Base-by-base conservation (phyloP, 306 rosid species). In the Dryas octopetala region DNA sequence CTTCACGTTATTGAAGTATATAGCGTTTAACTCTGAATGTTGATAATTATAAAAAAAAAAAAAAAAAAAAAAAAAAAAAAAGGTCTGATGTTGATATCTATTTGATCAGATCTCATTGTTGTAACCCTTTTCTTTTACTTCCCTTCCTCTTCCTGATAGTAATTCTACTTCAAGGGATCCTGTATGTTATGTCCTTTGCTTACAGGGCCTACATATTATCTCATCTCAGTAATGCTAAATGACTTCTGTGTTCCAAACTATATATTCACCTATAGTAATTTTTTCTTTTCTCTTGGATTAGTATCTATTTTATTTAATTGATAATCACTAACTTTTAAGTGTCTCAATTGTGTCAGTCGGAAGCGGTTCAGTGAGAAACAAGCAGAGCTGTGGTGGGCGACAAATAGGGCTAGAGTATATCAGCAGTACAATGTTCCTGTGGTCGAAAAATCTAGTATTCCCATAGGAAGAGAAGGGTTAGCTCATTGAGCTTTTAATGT, bases 361-460 rank as follows among this genome's bases (percentile, higher is more conserved):
- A 91, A 89, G 81, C 84, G 90, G 76, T 91, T 91, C 77, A 89
- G 95, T 44, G 92, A 91, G 89, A 91, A 88, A 79, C 88, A 91
- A 82, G 91, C 95, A 66, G 97, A 91, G 79, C 91, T 84, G 76
- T 89, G 95, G 92, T 91, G 97, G 97, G 85, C 92, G 4, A 91
- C 76, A 79, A 91, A 91, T 74, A 85, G 92, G 2, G 71, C 81
- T 38, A 86, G 92, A 73, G 97, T 91, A 28, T 86, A 89, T 40
- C 89, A 87, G 75, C 86, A 83, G 63, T 91, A 89, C 78, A 85
- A 89, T 19, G 95, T 88, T 61, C 92, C 85, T 48, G 78, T 84
- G 83, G 74, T 75, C 43, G 92, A 89, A 85, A 89, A 89, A 82
- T 87, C 91, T 5, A 61, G 69, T 78, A 72, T 89, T 74, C 90